Percentiles rank a stretch among this genome's conserved stretches.
Evolutionary conservation across 257 asterid genomes (phyloP).

Genomic region (Solanum habrochaites): DNA sequence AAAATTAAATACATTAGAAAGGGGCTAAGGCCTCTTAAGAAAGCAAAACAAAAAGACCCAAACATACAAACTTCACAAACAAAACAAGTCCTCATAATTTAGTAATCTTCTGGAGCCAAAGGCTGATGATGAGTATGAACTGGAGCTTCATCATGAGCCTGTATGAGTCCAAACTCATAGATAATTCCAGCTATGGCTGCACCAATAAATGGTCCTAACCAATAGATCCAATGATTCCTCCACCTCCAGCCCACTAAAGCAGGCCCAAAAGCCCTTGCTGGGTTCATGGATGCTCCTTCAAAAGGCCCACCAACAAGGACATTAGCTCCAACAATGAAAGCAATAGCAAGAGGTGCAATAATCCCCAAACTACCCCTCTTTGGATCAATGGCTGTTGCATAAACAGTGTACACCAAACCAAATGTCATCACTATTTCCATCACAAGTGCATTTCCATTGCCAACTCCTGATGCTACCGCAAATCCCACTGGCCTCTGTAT

Average conservation of each 20-base stretch:
- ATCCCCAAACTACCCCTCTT: constrained; percentile 71
- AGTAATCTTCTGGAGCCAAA: constrained; percentile 88
- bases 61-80: not conserved
- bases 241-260: constrained; percentile 95
- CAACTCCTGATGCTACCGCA: constrained; percentile 53
- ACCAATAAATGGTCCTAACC: constrained; percentile 90
- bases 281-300: constrained; percentile 87
- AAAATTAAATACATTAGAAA: not conserved
- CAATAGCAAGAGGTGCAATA: constrained; percentile 82
- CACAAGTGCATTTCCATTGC: constrained; percentile 44
- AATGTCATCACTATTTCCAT: constrained; percentile 80
- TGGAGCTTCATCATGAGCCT: constrained; percentile 14
- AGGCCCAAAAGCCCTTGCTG: constrained; percentile 88
- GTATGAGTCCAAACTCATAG: constrained; percentile 69
- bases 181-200: constrained; percentile 63
- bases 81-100: not conserved
- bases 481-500: constrained; percentile 85
- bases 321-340: constrained; percentile 84
- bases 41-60: not conserved
- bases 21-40: not conserved
- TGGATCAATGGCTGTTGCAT: constrained; percentile 84
- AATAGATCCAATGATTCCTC: constrained; percentile 81
- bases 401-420: constrained; percentile 63
- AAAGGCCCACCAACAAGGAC: constrained; percentile 85
- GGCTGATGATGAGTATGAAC: constrained; percentile 79